Evolutionary conservation across 768 basidiomycete species (phyloP).

Genomic region (Tylopilus balloui): DNA sequence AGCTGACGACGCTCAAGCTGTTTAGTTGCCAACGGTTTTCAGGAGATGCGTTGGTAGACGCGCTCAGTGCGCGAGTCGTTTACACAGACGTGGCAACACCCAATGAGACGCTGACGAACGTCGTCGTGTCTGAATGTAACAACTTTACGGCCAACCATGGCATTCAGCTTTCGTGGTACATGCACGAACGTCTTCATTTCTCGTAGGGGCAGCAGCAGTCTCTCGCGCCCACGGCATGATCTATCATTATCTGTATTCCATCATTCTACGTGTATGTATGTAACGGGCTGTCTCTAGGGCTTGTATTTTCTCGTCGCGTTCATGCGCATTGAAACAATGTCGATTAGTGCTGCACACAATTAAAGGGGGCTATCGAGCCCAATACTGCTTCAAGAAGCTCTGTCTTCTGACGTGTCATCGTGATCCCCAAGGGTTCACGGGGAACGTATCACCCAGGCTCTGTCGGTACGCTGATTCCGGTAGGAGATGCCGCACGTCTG

Average conservation of each 20-base stretch:
- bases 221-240: not conserved
- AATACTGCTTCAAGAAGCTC: not conserved
- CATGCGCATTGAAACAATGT: not conserved
- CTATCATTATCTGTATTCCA: slow-evolving; percentile 8
- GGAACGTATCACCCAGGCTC: slow-evolving; percentile 27
- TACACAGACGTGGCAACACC: slow-evolving; percentile 34
- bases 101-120: slow-evolving; percentile 24
- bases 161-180: slow-evolving; percentile 24
- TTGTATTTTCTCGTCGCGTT: not conserved
- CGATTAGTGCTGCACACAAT: not conserved
- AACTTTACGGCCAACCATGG: slow-evolving; percentile 19
- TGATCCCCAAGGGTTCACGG: slow-evolving; percentile 1
- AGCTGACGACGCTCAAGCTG: slow-evolving; percentile 48
- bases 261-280: not conserved
- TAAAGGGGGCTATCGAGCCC: not conserved
- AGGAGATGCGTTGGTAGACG: slow-evolving; percentile 53
- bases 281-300: not conserved
- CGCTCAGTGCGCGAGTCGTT: slow-evolving; percentile 44
- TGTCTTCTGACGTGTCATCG: not conserved
- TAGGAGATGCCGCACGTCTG: slow-evolving; percentile 35
- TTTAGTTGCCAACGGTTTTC: slow-evolving; percentile 60
- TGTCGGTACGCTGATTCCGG: slow-evolving; percentile 40
- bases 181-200: slow-evolving; percentile 25
- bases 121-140: slow-evolving; percentile 25
- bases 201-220: slow-evolving; percentile 10